These are phyloP conservation scores for Schoenoplectus triqueter DNA, from an alignment of 202 grass and related monocot species.

Conservation along the genomic window DNA sequence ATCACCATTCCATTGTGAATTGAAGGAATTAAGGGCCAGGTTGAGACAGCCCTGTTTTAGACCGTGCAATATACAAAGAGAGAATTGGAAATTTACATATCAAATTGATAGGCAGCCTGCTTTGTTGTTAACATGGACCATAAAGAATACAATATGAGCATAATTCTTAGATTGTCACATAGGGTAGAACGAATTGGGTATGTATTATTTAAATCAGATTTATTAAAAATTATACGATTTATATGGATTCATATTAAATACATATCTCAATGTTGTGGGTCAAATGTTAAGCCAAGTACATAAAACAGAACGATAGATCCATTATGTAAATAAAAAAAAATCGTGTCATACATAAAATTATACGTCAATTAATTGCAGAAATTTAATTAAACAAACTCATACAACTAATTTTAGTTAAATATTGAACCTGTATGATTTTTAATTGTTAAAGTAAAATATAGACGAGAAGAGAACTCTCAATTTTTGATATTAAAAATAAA, in stretches of 20 bases:
- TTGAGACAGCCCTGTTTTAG: neutral
- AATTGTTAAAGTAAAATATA: too few relatives aligned
- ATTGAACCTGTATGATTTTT: too few relatives aligned
- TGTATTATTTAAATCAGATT: too few relatives aligned
- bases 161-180: too few relatives aligned
- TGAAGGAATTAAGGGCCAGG: constrained; percentile 6
- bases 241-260: too few relatives aligned
- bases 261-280: too few relatives aligned
- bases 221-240: too few relatives aligned
- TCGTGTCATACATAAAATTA: neutral
- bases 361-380: neutral
- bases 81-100: neutral
- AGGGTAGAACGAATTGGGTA: too few relatives aligned
- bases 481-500: too few relatives aligned
- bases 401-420: too few relatives aligned
- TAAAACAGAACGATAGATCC: neutral
- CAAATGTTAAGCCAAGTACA: too few relatives aligned
- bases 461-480: too few relatives aligned
- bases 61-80: neutral
- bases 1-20: neutral
- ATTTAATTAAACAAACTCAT: neutral
- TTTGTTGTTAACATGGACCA: neutral
- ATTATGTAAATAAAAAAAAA: neutral
- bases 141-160: neutral
- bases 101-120: neutral